Evolutionary conservation across 306 rosid species (phyloP).

Genomic region (Trifolium repens): DNA sequence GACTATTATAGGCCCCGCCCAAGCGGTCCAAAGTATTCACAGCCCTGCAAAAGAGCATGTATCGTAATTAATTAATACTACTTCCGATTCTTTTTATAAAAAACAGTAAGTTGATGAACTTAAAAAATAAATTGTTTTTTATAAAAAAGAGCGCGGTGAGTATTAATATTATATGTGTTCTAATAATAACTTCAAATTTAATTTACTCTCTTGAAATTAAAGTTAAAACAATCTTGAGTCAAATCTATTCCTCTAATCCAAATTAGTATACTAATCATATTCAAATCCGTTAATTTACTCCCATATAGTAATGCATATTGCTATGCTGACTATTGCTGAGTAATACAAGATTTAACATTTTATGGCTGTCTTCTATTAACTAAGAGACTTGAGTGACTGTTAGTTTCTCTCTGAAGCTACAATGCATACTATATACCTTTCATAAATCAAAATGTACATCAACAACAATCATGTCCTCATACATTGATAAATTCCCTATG

Average conservation of each 20-base stretch:
- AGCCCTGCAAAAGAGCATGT: too few species aligned
- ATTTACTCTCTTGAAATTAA: background rate
- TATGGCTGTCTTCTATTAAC: slow-evolving; percentile 22
- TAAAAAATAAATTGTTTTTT: too few species aligned
- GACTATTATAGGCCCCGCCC: too few species aligned
- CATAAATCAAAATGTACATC: slow-evolving; percentile 34
- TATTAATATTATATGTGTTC: too few species aligned
- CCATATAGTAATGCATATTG: slow-evolving; percentile 21
- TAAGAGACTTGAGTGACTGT: background rate
- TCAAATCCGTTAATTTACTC: background rate
- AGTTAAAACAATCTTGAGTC: background rate
- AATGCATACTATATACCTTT: slow-evolving; percentile 9
- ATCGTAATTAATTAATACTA: too few species aligned
- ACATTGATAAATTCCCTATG: slow-evolving; percentile 41
- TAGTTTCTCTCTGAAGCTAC: slow-evolving; percentile 23
- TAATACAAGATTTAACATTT: slow-evolving; percentile 32
- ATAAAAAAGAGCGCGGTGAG: too few species aligned
- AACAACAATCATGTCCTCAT: slow-evolving; percentile 11
- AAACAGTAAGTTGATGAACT: too few species aligned
- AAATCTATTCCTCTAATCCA: background rate
- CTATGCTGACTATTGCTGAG: slow-evolving; percentile 11
- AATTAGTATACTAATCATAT: background rate
- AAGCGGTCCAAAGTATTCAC: too few species aligned
- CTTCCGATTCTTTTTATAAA: too few species aligned
- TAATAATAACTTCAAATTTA: background rate